phyloP scores from a whole-genome alignment of 768 basidiomycete genomes.

The Termitomyces eurrhizus region DNA sequence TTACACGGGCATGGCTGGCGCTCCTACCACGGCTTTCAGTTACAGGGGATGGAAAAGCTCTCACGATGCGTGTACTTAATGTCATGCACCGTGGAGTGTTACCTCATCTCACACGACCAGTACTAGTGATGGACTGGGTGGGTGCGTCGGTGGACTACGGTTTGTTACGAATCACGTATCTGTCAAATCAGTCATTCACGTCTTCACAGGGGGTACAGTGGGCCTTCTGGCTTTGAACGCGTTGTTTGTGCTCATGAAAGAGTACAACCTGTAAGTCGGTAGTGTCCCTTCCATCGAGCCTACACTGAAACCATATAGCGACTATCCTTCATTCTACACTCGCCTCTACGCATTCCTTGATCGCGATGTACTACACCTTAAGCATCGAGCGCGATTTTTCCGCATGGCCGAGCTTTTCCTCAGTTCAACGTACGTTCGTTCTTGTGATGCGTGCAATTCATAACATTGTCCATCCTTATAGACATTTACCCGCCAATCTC shows the following conservation, averaged over 20 bases:
- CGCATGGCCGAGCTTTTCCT: conserved; percentile 88
- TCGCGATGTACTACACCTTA: conserved; percentile 83
- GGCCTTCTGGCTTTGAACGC: conserved; percentile 91
- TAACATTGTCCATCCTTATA: conserved; percentile 9
- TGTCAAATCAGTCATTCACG: not conserved
- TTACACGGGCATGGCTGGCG: conserved; percentile 76
- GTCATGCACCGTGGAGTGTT: conserved; percentile 82
- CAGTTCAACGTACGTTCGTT: conserved; percentile 70
- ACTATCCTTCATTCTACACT: conserved; percentile 94
- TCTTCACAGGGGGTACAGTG: conserved; percentile 63
- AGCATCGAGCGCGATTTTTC: conserved; percentile 94
- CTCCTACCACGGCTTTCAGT: conserved; percentile 59
- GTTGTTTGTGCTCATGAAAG: conserved; percentile 84
- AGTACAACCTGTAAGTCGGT: conserved; percentile 81
- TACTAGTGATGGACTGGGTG: conserved; percentile 91
- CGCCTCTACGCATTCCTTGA: conserved; percentile 89
- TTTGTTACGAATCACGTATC: conserved; percentile 25
- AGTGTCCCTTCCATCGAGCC: not conserved
- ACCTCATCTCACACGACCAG: conserved; percentile 75
- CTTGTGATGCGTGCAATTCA: not conserved
- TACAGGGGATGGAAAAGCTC: conserved; percentile 32
- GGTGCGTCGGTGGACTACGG: conserved; percentile 80
- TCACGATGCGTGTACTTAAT: conserved; percentile 59
- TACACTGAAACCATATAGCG: conserved; percentile 41
- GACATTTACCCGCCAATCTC: conserved; percentile 86